phyloP scores from a whole-genome alignment of 495 filamentous ascomycete genomes.

The Annulohypoxylon maeteangense region DNA sequence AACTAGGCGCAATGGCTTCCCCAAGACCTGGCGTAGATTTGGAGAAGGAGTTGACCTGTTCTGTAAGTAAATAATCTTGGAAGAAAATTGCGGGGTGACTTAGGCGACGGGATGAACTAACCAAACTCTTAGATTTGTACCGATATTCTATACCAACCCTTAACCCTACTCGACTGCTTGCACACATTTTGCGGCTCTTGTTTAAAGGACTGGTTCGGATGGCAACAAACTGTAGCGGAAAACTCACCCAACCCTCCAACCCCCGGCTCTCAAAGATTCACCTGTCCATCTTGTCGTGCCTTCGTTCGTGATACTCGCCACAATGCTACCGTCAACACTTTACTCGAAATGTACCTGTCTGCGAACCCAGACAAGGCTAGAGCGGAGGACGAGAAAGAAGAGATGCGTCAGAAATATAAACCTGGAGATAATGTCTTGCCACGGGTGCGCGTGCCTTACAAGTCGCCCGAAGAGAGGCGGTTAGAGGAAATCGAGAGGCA shows the following conservation, averaged over 20 bases:
- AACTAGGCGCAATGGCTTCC: slow-evolving; percentile 30
- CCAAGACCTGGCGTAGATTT: slow-evolving; percentile 65
- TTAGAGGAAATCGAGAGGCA: slow-evolving; percentile 73
- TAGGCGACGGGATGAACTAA: not conserved
- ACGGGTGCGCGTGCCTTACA: slow-evolving; percentile 57
- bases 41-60: slow-evolving; percentile 91
- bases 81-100: not conserved
- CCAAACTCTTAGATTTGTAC: slow-evolving; percentile 81
- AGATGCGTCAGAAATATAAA: slow-evolving; percentile 75
- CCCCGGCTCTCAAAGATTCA: slow-evolving; percentile 68
- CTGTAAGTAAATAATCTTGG: slow-evolving; percentile 66
- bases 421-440: slow-evolving; percentile 81
- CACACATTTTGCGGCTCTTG: slow-evolving; percentile 97
- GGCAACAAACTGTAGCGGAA: slow-evolving; percentile 60
- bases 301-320: slow-evolving; percentile 81
- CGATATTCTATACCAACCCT: slow-evolving; percentile 92
- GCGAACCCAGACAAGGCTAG: slow-evolving; percentile 78
- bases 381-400: slow-evolving; percentile 73
- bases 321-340: slow-evolving; percentile 83
- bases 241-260: slow-evolving; percentile 57
- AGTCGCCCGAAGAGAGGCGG: slow-evolving; percentile 57
- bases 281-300: slow-evolving; percentile 93
- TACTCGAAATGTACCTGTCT: slow-evolving; percentile 81
- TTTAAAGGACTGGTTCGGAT: slow-evolving; percentile 92
- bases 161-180: slow-evolving; percentile 95